Percentiles rank a stretch among this genome's conserved stretches.
Conservation (phyloP, 1,284 basidiomycete genomes). For the Grifola frondosa region DNA sequence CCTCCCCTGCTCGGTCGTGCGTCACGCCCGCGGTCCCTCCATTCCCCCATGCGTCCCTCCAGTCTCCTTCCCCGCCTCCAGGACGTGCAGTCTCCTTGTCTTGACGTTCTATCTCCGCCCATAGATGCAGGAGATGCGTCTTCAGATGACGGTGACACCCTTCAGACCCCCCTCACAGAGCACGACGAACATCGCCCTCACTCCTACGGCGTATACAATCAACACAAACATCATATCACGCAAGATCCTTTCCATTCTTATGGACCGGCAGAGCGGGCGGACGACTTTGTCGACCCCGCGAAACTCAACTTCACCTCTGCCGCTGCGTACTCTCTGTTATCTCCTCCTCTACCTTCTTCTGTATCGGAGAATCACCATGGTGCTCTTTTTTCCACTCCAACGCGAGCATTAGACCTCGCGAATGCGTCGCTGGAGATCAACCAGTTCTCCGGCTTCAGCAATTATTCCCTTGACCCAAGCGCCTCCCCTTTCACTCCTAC, state of each 20-base stretch:
- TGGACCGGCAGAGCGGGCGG: slow-evolving; percentile 9
- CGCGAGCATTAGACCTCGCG: slow-evolving; percentile 26
- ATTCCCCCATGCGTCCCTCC: slow-evolving; percentile 17
- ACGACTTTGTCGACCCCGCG: slow-evolving; percentile 13
- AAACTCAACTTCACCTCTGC: slow-evolving; percentile 14
- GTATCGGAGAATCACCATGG: slow-evolving; percentile 21
- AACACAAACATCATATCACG: slow-evolving; percentile 16
- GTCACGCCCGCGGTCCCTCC: slow-evolving; percentile 5
- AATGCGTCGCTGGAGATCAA: slow-evolving; percentile 30
- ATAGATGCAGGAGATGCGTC: slow-evolving; percentile 38
- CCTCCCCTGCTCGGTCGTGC: slow-evolving; percentile 4
- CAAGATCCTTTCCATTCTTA: slow-evolving; percentile 22
- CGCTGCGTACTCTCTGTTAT: slow-evolving; percentile 12
- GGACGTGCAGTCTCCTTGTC: slow-evolving; percentile 25
- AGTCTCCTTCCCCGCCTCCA: slow-evolving; percentile 19
- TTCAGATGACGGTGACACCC: slow-evolving; percentile 41
- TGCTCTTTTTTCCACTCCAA: slow-evolving; percentile 24
- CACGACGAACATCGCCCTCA: slow-evolving; percentile 29
- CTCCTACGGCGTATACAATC: slow-evolving; percentile 28
- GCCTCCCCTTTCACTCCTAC: slow-evolving; percentile 23
- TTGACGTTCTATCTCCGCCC: slow-evolving; percentile 35
- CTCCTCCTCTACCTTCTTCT: slow-evolving; percentile 21
- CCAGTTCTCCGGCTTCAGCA: slow-evolving; percentile 23
- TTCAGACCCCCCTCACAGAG: slow-evolving; percentile 38
- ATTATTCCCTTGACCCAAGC: slow-evolving; percentile 17